Evolutionary conservation across 805 yeast species (phyloP), one percentile per base, ranked within the genome.

Genomic region (Lipomyces spencermartinsiae): DNA sequence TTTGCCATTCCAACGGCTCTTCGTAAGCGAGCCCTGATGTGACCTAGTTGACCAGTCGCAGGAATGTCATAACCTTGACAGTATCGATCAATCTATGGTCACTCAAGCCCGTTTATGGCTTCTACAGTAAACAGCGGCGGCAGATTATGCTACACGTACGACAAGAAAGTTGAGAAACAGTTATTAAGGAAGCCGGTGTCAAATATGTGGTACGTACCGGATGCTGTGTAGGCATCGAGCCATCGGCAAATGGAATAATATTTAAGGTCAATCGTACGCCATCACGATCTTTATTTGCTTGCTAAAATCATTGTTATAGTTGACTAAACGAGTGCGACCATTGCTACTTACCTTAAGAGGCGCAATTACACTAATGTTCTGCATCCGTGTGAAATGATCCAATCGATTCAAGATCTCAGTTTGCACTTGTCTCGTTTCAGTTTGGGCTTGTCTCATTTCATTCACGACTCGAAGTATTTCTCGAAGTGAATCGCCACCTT

Each of bases 211-310:
- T 16, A 39, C 33, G 4, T 51, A 51, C 55, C 29, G 55, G 55
- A 51, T n/a, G 16, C 7, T 51, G 33, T n/a, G 33, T 51, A 1
- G 55, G 55, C 31, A 51, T 46, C 53, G 55, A 51, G 55, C 33
- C 55, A 51, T 51, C 55, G 33, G 31, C 55, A 51, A 51, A 51
- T 51, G 55, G 55, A 51, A 51, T 22, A 25, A 51, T 22, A 22
- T 22, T 51, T 25, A 51, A 51, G 55, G 55, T 51, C 55, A 25
- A 22, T 4, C n/a, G 31, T 51, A 22, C 55, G 31, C 55, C 55
- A 51, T 51, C 55, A 19, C 31, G 31, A 22, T 39, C 33, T 51
- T 19, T 10, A 51, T 51, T 51, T 19, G 33, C 33, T 51, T 51
- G 16, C 55, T 51, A n/a, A 16, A 16, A 39, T 39, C 16, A 16